A percentile compares a stretch with the other conserved stretches of the same genome.
Evolutionary conservation across 139 green algal species (phyloP).

Genomic region (Edaphochlamys debaryana): DNA sequence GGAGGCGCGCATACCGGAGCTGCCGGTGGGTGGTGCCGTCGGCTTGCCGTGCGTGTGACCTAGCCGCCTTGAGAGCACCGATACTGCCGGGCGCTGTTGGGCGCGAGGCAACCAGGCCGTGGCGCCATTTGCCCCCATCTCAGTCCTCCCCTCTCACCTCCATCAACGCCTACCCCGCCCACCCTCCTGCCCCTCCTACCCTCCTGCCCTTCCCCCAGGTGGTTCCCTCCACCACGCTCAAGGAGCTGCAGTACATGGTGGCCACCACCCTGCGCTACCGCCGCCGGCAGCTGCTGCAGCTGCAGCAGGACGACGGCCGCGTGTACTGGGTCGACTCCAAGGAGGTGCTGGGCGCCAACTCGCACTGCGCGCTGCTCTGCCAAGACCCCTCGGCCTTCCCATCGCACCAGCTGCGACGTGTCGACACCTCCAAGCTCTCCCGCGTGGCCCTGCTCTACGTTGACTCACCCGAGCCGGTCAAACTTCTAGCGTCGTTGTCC

Average conservation of each 20-base stretch:
- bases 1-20: slow-evolving; percentile 37
- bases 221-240: slow-evolving; percentile 49
- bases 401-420: slow-evolving; percentile 52
- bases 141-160: too few relatives aligned
- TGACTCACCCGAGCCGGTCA: slow-evolving; percentile 65
- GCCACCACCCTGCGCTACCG: slow-evolving; percentile 58
- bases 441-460: slow-evolving; percentile 65
- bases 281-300: slow-evolving; percentile 62
- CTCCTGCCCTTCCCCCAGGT: slow-evolving; percentile 14
- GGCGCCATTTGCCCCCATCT: too few relatives aligned
- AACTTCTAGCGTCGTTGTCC: slow-evolving; percentile 58
- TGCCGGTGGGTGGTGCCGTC: slow-evolving; percentile 20
- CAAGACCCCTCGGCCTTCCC: slow-evolving; percentile 41
- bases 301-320: slow-evolving; percentile 65
- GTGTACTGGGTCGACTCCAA: slow-evolving; percentile 69
- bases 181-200: neutral
- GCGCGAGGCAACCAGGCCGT: too few relatives aligned
- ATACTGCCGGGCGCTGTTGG: too few relatives aligned
- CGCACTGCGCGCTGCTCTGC: slow-evolving; percentile 67
- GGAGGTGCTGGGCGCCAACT: slow-evolving; percentile 68
- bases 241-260: slow-evolving; percentile 61
- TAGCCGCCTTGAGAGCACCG: too few relatives aligned
- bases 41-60: too few relatives aligned
- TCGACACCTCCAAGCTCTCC: slow-evolving; percentile 53
- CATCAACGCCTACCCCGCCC: neutral